Percentiles rank a stretch among this genome's conserved stretches.
Conservation (phyloP, 805 yeast genomes). For the Danielozyma ontarioensis region DNA sequence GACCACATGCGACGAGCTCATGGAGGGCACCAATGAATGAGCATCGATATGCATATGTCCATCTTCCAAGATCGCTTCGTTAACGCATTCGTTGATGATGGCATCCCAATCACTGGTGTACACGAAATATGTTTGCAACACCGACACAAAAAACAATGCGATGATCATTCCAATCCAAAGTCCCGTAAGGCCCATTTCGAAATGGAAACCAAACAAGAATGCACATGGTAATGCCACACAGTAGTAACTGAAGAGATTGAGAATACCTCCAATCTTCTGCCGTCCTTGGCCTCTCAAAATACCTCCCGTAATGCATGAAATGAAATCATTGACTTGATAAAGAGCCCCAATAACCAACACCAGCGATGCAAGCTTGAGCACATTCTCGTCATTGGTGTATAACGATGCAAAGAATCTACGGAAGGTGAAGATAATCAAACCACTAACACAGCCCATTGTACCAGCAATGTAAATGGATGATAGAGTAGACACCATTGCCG, state of each 20-base stretch:
- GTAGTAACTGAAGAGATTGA: constrained; percentile 46
- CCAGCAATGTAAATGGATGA: constrained; percentile 31
- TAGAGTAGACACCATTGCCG: constrained; percentile 31
- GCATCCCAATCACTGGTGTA: constrained; percentile 38
- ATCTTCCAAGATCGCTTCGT: constrained; percentile 39
- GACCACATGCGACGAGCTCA: not conserved
- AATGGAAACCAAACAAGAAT: constrained; percentile 37
- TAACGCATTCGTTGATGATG: constrained; percentile 34
- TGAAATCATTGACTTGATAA: constrained; percentile 49
- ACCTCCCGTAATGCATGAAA: constrained; percentile 49
- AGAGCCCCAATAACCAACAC: constrained; percentile 44
- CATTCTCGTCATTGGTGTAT: constrained; percentile 35
- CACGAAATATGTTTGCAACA: constrained; percentile 39
- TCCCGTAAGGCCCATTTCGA: constrained; percentile 36
- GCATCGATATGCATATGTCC: constrained; percentile 17
- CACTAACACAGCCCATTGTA: constrained; percentile 31
- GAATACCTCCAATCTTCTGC: constrained; percentile 51
- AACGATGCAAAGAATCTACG: constrained; percentile 34
- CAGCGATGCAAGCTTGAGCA: constrained; percentile 31
- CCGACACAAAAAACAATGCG: constrained; percentile 32
- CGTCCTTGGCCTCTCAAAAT: constrained; percentile 55
- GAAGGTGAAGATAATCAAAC: constrained; percentile 30
- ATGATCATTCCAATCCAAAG: constrained; percentile 42
- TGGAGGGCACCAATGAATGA: constrained; percentile 8
- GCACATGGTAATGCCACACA: constrained; percentile 47